phyloP scores from a whole-genome alignment of 371 early-diverging fungal species.

The Dichotomocladium elegans region DNA sequence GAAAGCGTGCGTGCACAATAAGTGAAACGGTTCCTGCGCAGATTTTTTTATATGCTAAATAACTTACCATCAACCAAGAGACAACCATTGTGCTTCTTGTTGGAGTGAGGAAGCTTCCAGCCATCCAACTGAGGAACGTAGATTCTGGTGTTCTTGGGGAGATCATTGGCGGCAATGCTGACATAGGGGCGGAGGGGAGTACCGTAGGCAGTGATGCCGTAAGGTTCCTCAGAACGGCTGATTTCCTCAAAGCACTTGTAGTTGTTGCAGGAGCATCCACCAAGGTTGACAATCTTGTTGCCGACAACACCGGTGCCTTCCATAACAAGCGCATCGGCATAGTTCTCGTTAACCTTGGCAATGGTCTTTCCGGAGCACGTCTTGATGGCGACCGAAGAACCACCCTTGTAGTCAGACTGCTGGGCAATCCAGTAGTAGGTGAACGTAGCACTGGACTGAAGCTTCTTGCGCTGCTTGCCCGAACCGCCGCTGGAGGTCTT shows the following conservation, averaged over 20 bases:
- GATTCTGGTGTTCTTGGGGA: constrained; percentile 43
- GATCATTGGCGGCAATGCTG: constrained; percentile 41
- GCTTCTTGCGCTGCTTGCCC: constrained; percentile 29
- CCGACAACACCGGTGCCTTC: constrained; percentile 48
- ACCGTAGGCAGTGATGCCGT: constrained; percentile 42
- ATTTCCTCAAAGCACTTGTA: constrained; percentile 47
- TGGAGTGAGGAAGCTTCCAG: constrained; percentile 37
- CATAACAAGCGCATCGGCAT: constrained; percentile 48
- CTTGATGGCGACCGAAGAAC: constrained; percentile 31
- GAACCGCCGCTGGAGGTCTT: constrained; percentile 13
- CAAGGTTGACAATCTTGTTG: constrained; percentile 42
- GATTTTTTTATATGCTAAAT: too few species aligned
- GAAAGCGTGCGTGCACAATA: not conserved
- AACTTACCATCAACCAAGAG: constrained; percentile 41
- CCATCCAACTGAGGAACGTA: constrained; percentile 39
- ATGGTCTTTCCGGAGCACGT: constrained; percentile 40
- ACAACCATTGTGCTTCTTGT: constrained; percentile 47
- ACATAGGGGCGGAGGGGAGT: constrained; percentile 44
- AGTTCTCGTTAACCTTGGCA: constrained; percentile 35
- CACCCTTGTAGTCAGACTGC: constrained; percentile 27
- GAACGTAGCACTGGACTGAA: constrained; percentile 34
- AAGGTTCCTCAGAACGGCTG: constrained; percentile 38
- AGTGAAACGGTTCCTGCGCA: not conserved
- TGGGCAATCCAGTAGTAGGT: constrained; percentile 54
- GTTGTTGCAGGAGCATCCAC: constrained; percentile 40